Percentiles rank a stretch among this genome's conserved stretches.
Conservation (phyloP, 164 flowering plant genomes). For the Liriodendron chinense region DNA sequence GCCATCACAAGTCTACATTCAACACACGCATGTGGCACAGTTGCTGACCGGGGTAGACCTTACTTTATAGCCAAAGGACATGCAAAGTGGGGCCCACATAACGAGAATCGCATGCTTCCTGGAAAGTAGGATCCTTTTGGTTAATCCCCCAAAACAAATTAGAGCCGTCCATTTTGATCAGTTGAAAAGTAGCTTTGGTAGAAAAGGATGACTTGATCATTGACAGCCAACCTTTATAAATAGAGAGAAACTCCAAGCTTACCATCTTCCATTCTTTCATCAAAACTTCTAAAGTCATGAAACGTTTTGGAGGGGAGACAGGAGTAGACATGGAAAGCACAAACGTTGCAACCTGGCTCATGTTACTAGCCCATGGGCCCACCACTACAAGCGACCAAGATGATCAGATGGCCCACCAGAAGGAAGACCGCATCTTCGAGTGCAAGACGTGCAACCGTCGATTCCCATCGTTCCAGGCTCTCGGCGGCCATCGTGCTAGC, state of each 20-base stretch:
- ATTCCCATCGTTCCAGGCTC: slow-evolving; percentile 83
- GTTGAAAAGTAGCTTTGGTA: too few species aligned
- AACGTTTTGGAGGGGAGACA: slow-evolving; percentile 25
- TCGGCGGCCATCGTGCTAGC: slow-evolving; percentile 88
- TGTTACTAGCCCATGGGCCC: slow-evolving; percentile 45
- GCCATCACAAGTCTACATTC: too few species aligned
- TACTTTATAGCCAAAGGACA: too few species aligned
- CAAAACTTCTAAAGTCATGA: neutral
- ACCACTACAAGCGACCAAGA: neutral
- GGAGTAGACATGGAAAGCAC: slow-evolving; percentile 27
- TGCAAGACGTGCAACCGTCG: slow-evolving; percentile 82
- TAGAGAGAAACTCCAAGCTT: neutral
- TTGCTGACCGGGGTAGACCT: too few species aligned
- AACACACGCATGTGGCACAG: too few species aligned
- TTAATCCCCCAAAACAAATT: too few species aligned
- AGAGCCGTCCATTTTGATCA: too few species aligned
- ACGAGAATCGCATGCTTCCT: too few species aligned
- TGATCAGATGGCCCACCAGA: neutral
- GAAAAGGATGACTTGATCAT: too few species aligned
- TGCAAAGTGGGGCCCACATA: too few species aligned
- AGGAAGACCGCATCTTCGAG: slow-evolving; percentile 47
- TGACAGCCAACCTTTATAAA: too few species aligned
- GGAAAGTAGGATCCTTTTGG: too few species aligned
- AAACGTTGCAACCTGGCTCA: slow-evolving; percentile 61
- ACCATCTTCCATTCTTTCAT: neutral